phyloP scores from a whole-genome alignment of 2,329 filamentous ascomycete genomes.

The Fusarium bulbicola region DNA sequence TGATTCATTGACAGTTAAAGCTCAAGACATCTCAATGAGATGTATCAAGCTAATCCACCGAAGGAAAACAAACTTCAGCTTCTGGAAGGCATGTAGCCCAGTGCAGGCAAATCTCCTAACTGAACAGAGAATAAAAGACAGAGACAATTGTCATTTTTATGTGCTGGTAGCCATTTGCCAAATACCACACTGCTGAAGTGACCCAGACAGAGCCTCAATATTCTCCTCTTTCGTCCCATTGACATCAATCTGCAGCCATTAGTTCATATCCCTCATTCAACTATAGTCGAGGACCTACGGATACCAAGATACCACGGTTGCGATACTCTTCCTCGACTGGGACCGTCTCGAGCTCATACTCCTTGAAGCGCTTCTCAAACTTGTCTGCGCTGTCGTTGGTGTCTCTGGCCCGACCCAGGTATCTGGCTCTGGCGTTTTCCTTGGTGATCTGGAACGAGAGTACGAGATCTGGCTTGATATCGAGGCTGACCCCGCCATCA shows the following conservation, averaged over 20 bases:
- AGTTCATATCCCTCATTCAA: background rate
- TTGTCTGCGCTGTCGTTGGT: background rate
- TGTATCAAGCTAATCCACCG: background rate
- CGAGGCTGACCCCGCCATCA: background rate
- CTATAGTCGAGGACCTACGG: background rate
- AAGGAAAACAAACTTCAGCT: background rate
- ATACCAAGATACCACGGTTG: background rate
- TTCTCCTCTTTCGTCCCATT: background rate
- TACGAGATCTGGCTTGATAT: background rate
- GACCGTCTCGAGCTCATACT: background rate
- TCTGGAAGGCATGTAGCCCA: background rate
- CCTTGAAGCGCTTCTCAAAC: background rate
- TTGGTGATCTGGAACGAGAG: background rate
- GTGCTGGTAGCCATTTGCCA: background rate
- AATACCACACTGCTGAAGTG: rapidly evolving
- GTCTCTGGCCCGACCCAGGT: background rate
- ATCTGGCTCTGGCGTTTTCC: background rate
- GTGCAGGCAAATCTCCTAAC: rapidly evolving
- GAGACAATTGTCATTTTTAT: rapidly evolving
- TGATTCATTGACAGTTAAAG: background rate
- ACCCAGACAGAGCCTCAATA: background rate
- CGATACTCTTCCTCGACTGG: background rate
- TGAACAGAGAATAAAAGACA: no score
- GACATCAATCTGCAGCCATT: background rate
- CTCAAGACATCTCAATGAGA: background rate